A percentile compares a stretch with the other conserved stretches of the same genome.
These are phyloP conservation scores for Curvularia hawaiiensis DNA, from an alignment of 2,329 filamentous ascomycete genomes.

Conservation along the genomic window DNA sequence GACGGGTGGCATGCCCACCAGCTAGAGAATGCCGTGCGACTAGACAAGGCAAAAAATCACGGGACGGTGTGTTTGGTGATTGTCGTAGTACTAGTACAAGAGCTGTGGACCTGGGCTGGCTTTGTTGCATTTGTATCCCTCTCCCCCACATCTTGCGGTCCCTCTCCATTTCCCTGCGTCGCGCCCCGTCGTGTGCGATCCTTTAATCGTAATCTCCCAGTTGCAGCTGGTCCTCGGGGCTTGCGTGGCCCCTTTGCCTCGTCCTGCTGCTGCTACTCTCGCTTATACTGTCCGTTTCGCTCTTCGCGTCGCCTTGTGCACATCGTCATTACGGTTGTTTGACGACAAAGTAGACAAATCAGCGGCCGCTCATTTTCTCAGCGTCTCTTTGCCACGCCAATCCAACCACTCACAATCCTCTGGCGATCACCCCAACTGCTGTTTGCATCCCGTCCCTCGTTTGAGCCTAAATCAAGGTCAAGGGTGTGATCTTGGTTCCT, in stretches of 20 bases:
- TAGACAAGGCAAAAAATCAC: not conserved
- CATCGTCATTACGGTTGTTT: conserved; percentile 13
- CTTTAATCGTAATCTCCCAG: not conserved
- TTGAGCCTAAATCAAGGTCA: conserved; percentile 2
- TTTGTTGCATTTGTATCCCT: not conserved
- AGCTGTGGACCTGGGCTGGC: not conserved
- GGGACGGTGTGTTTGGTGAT: not conserved
- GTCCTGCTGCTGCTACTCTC: conserved; percentile 7
- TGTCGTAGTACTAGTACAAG: not conserved
- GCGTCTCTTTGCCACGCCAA: conserved; percentile 5
- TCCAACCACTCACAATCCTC: conserved; percentile 1
- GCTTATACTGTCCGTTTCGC: not conserved
- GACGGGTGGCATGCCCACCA: not conserved
- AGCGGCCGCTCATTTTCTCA: not conserved
- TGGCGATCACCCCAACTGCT: conserved; percentile 1
- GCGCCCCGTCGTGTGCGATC: not conserved
- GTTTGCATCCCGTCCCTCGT: conserved; percentile 4
- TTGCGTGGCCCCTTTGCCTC: conserved; percentile 11
- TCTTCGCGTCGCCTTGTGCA: not conserved
- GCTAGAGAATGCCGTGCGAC: not conserved
- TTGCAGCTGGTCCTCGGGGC: not conserved
- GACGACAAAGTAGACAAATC: conserved; percentile 7
- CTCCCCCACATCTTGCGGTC: conserved; percentile 7
- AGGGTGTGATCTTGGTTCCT: conserved; percentile 22
- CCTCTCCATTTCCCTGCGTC: conserved; percentile 3